Conservation (phyloP, 345 rosid genomes). For the Gossypium anomalum region DNA sequence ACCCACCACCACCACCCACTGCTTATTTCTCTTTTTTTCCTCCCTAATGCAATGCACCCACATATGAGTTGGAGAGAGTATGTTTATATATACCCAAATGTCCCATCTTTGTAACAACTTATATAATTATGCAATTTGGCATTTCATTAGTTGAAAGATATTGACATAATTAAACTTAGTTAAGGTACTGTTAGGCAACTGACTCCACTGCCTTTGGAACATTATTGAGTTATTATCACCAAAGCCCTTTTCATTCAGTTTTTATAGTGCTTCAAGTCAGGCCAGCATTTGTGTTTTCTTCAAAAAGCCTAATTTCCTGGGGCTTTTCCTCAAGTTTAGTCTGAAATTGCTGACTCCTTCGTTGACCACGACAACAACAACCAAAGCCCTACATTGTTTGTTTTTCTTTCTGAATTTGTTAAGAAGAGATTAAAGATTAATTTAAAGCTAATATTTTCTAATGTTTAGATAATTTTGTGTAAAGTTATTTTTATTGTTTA, state of each 20-base stretch:
- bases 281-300: background rate
- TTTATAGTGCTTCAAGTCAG: background rate
- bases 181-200: slow-evolving; percentile 18
- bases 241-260: background rate
- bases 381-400: background rate
- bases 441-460: too few relatives aligned
- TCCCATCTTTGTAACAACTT: background rate
- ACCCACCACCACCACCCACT: slow-evolving; percentile 30
- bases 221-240: slow-evolving; percentile 12
- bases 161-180: slow-evolving; percentile 23
- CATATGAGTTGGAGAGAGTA: slow-evolving; percentile 22
- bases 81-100: background rate
- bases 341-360: background rate
- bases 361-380: background rate
- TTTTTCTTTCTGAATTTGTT: too few relatives aligned
- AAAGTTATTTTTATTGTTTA: too few relatives aligned
- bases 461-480: too few relatives aligned
- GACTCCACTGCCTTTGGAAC: slow-evolving; percentile 46
- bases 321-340: background rate
- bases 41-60: background rate
- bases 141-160: slow-evolving; percentile 15
- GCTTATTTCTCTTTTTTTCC: background rate
- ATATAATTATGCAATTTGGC: background rate
- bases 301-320: slow-evolving; percentile 1
- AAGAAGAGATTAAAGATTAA: too few relatives aligned